Evolutionary conservation across 2,329 filamentous ascomycete species (phyloP), one percentile per base, ranked within the genome.

Genomic region (Aureobasidium sp.): DNA sequence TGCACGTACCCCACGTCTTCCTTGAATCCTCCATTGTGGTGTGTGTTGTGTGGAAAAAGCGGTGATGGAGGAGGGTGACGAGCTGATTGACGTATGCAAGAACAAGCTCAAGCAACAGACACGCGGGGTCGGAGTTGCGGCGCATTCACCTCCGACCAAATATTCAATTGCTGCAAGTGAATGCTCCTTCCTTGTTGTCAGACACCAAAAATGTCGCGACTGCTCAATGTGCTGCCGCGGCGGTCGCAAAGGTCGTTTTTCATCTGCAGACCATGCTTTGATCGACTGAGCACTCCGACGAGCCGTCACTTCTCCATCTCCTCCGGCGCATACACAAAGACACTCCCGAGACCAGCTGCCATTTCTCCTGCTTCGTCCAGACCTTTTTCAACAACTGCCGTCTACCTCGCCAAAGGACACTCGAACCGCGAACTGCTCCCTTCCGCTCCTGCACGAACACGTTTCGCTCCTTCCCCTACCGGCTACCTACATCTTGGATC

Each of bases 401-500:
- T 7, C 5, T 13, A 20, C 6, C 42, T 39, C 20, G 32, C 53
- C 36, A 63, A 63, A n/a, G 51, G 46, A n/a, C 29, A 51, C 3
- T 57, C 41, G 15, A 47, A 37, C 7, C 44, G 46, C 17, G 27
- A 60, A 34, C 41, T 63, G 3, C 37, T 60, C 5, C 62, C 55
- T 10, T 26, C 36, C 20, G 55, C 39, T 1, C 88, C 89, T 50
- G 85, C 85, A 63, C 81, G 90, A 73, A 90, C 94, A 20, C 87
- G 94, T 51, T 99, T 99, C 75, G 94, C 95, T 1, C 94, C 94
- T 0, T 97, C 94, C 1, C 94, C 94, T 0, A 99, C 94, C 0
- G 94, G 94, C 1, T 92, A 93, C 69, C 81, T 99, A 27, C 94
- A 99, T 75, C 80, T 99, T 13, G 94, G 94, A 4, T 96, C 92